Conservation (phyloP, 257 asterid species). For the Leptodermis oblonga region DNA sequence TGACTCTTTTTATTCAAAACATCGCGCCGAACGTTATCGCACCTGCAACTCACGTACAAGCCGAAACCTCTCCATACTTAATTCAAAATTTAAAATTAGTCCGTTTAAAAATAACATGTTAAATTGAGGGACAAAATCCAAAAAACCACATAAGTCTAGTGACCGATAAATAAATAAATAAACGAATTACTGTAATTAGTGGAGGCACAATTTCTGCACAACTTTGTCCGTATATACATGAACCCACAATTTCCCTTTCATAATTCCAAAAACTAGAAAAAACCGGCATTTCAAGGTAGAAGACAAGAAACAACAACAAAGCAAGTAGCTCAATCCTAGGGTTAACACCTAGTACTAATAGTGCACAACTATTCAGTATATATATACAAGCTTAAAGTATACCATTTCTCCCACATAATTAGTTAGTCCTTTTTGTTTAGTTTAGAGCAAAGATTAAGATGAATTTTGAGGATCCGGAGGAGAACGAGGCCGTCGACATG, state of each 20-base stretch:
- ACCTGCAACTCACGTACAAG: no score
- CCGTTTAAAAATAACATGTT: no score
- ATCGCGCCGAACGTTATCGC: no score
- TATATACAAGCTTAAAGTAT: constrained; percentile 5
- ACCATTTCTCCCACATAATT: constrained; percentile 26
- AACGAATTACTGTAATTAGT: no score
- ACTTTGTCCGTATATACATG: constrained; percentile 5
- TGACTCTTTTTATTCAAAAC: no score
- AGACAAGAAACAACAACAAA: no score
- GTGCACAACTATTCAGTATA: constrained; percentile 10
- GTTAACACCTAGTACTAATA: constrained; percentile 6
- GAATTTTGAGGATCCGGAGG: constrained; percentile 69
- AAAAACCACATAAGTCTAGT: no score
- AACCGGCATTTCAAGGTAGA: not conserved
- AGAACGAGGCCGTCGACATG: constrained; percentile 39
- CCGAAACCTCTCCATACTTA: no score
- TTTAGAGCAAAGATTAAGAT: constrained; percentile 26
- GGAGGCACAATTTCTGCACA: not conserved
- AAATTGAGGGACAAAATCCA: no score
- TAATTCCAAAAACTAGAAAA: not conserved
- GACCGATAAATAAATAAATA: no score
- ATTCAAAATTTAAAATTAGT: no score
- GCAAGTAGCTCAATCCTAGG: constrained; percentile 7
- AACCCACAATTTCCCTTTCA: not conserved
- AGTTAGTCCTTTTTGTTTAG: constrained; percentile 26